Conservation (phyloP, 805 yeast species). For the Wickerhamiella shivajii region DNA sequence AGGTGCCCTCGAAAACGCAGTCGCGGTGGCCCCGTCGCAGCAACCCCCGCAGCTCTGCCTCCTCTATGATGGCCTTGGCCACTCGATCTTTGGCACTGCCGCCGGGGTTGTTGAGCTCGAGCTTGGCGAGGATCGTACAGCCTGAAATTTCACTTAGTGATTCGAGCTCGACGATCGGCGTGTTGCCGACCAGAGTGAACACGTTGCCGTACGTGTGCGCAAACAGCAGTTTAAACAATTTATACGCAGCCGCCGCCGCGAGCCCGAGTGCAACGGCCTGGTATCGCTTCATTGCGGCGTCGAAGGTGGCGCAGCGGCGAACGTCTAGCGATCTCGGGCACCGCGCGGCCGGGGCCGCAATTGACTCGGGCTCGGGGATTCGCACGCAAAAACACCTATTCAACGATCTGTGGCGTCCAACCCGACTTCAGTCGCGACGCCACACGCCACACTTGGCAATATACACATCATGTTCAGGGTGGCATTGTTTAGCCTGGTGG, state of each 20-base stretch:
- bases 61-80: conserved; percentile 66
- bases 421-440: too few relatives aligned
- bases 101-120: conserved; percentile 80
- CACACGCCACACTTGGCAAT: too few relatives aligned
- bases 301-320: too few relatives aligned
- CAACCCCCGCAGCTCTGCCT: conserved; percentile 46
- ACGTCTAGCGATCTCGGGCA: too few relatives aligned
- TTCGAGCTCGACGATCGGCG: conserved; percentile 64
- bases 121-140: conserved; percentile 70
- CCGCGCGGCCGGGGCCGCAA: too few relatives aligned
- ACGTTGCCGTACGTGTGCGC: too few relatives aligned
- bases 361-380: too few relatives aligned
- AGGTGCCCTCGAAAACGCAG: conserved; percentile 82
- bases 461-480: too few relatives aligned
- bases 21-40: conserved; percentile 51
- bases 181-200: conserved; percentile 74
- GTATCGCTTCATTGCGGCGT: too few relatives aligned
- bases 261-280: neutral
- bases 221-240: conserved; percentile 16
- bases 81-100: conserved; percentile 95
- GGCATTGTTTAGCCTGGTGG: conserved; percentile 7
- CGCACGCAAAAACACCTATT: too few relatives aligned
- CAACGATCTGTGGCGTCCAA: too few relatives aligned
- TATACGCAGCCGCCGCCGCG: neutral
- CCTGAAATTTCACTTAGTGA: conserved; percentile 63